Evolutionary conservation across 208 protist species (phyloP), one percentile per base, ranked within the genome.

Genomic region (Wallacemonas collosoma): DNA sequence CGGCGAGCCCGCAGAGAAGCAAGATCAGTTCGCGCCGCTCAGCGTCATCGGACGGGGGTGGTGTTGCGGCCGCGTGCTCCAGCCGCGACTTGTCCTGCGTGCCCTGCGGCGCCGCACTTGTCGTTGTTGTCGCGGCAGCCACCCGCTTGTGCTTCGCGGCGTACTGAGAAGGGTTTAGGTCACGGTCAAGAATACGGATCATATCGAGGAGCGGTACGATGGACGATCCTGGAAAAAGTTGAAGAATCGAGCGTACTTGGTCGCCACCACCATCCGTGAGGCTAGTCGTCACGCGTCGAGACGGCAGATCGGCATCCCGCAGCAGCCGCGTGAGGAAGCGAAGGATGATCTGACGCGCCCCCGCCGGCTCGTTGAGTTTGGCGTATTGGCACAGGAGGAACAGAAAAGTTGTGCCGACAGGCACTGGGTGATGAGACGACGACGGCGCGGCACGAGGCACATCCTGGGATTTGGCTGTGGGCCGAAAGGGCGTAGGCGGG

Each of bases 361-460:
- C 87, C 6, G 75, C 70, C 41, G 90, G 87, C 55, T 87, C 66
- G 76, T 95, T 79, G 36, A 86, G 83, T 76, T 91, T 93, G 7
- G 86, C 88, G 74, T 86, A 90, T 73, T 88, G 81, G 72, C 90
- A 95, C 44, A 95, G 74, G 1, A 76, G 77, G 26, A 90, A 68
- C 17, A 95, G 61, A 56, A 95, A 92, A 8, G 83, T 68, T 50
- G 76, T 57, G 53, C 87, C 87, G 62, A 93, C 87, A 3, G 88
- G 44, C 50, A 56, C 54, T 41, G 41, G 68, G 74, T 35, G 63
- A 8, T 53, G 60, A 15, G 50, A 17, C 60, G 45, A 36, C 39
- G 60, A 15, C 4, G 15, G n/a, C 17, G 26, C 26, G 26, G 51
- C 15, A n/a, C 11, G 50, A 15, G 50, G 8, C 8, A 12, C 12